Conservation (phyloP, 768 basidiomycete genomes). For the Suillus subluteus region DNA sequence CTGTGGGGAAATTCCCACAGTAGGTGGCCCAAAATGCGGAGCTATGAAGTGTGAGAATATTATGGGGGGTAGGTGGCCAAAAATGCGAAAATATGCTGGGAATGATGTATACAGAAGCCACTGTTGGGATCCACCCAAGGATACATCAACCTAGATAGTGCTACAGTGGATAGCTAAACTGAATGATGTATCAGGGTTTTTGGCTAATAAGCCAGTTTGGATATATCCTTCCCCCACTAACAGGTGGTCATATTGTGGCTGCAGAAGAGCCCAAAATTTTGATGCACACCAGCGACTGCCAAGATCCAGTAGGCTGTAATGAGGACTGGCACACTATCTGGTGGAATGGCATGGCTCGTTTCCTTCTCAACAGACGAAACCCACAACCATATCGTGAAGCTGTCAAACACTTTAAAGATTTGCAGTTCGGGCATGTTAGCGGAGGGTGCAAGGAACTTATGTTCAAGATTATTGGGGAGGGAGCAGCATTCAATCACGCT, state of each 20-base stretch:
- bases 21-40: no score
- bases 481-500: constrained; percentile 7
- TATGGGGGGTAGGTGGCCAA: no score
- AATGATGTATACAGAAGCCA: no score
- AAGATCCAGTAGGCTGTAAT: constrained; percentile 12
- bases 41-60: no score
- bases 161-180: no score
- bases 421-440: constrained; percentile 21
- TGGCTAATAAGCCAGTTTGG: no score
- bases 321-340: constrained; percentile 25
- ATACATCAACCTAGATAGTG: no score
- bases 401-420: constrained; percentile 16
- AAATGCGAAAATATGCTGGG: no score
- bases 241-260: constrained; percentile 14
- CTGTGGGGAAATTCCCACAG: no score
- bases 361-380: constrained; percentile 23
- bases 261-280: constrained; percentile 11
- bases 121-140: no score
- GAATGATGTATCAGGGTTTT: no score
- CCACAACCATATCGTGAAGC: constrained; percentile 20
- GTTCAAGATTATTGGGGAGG: constrained; percentile 4
- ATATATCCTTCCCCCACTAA: no score
- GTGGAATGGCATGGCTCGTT: constrained; percentile 28
- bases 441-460: constrained; percentile 15
- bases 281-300: constrained; percentile 9